Evolutionary conservation across 2,329 filamentous ascomycete genomes (phyloP), one percentile per base, ranked within the genome.

Genomic region (Alternaria atra): DNA sequence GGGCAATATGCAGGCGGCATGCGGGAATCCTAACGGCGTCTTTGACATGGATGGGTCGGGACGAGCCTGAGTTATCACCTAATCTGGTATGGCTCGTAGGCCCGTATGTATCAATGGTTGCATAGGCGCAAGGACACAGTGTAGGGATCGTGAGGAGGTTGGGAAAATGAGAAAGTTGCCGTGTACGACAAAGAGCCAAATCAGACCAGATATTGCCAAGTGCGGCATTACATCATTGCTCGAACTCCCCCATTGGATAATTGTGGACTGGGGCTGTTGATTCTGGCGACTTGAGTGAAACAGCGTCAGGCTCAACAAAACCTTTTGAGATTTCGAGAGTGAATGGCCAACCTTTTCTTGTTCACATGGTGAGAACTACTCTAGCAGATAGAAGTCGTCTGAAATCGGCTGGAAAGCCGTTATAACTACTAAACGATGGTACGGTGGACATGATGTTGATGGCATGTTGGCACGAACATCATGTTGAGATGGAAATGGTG

Each of bases 1-100:
- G 29, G 56, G 29, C 20, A n/a, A 43, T 35, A 48, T 48, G 56
- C 51, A 55, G n/a, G 37, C 32, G 13, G 35, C 25, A 37, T 34
- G 52, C 51, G 43, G 30, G 32, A 47, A 58, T 53, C 42, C 48
- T 48, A 17, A 55, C 29, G 25, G n/a, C 44, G 30, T 25, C 44
- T 35, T 25, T 43, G 4, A 25, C 39, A 42, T 42, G 46, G 32
- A 25, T 35, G 30, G 46, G 10, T 13, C 30, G 34, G 32, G 20
- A 34, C 30, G 32, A 25, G 20, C 30, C 20, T 50, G 20, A 50
- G 30, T 35, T 20, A 27, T 37, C 30, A 35, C 34, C 46, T 34
- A 34, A 27, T 27, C 15, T 50, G 32, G 20, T 30, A 48, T 34
- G 46, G 25, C 46, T 34, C 13, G 12, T 25, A 48, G 12, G 30